Conservation (phyloP, 2,329 filamentous ascomycete genomes). For the Sporothrix variecibatus region DNA sequence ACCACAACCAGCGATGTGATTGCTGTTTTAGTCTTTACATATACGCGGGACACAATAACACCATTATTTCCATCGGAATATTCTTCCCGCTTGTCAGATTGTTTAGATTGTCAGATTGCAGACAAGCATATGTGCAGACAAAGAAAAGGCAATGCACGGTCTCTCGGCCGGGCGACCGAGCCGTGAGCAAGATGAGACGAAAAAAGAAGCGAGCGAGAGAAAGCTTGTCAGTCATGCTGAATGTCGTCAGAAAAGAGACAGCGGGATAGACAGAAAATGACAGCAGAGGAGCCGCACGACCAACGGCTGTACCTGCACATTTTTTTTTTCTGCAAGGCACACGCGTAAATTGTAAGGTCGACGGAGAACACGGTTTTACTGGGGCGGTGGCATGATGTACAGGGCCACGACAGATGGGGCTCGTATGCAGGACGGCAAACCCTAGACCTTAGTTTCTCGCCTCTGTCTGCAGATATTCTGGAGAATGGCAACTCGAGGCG, state of each 20-base stretch:
- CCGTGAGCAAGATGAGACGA: conserved; percentile 6
- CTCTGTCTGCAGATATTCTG: background rate
- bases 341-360: background rate
- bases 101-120: background rate
- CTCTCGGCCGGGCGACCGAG: conserved; percentile 13
- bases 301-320: conserved; percentile 11
- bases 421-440: background rate
- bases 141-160: background rate
- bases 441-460: background rate
- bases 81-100: background rate
- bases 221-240: too few relatives aligned
- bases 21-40: background rate
- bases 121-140: background rate
- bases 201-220: background rate
- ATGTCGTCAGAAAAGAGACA: background rate
- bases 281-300: background rate
- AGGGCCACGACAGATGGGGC: background rate
- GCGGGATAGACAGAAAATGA: background rate
- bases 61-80: background rate
- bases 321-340: background rate
- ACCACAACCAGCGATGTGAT: background rate
- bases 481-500: background rate
- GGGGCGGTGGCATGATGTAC: background rate
- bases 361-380: background rate
- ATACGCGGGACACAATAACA: background rate